phyloP scores from a whole-genome alignment of 2,329 filamentous ascomycete genomes.

The Cladobotryum protrusum region DNA sequence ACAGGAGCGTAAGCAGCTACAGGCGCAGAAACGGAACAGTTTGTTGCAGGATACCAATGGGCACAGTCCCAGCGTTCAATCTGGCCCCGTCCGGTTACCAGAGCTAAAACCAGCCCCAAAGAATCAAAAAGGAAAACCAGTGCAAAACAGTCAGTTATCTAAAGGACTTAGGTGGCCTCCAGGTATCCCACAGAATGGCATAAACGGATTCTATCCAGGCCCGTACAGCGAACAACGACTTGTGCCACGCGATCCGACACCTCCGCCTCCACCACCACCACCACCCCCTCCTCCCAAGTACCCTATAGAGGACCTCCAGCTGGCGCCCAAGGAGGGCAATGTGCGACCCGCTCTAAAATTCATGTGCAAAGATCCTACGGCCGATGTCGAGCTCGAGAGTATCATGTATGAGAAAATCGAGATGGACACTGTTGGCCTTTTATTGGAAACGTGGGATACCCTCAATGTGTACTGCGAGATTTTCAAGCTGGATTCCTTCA shows the following conservation, averaged over 20 bases:
- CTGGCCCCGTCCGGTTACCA: slow-evolving; percentile 54
- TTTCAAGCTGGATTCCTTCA: slow-evolving; percentile 92
- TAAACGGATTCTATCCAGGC: slow-evolving; percentile 43
- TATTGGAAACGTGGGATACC: slow-evolving; percentile 93
- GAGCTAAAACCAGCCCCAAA: slow-evolving; percentile 70
- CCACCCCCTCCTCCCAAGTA: slow-evolving; percentile 80
- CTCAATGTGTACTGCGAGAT: slow-evolving; percentile 97
- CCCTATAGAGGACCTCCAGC: slow-evolving; percentile 87
- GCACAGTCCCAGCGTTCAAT: slow-evolving; percentile 26
- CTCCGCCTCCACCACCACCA: slow-evolving; percentile 49
- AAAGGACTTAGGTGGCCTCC: slow-evolving; percentile 40
- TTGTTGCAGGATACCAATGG: slow-evolving; percentile 40
- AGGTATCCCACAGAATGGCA: slow-evolving; percentile 27
- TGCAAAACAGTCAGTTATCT: slow-evolving; percentile 24
- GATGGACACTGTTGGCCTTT: slow-evolving; percentile 77
- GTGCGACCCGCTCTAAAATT: slow-evolving; percentile 73
- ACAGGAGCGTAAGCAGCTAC: slow-evolving; percentile 66
- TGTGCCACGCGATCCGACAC: slow-evolving; percentile 31
- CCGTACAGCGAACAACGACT: slow-evolving; percentile 32
- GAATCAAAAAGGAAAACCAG: slow-evolving; percentile 55
- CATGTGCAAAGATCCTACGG: slow-evolving; percentile 59
- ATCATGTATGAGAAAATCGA: slow-evolving; percentile 47
- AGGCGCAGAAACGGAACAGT: slow-evolving; percentile 54
- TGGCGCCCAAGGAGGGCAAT: slow-evolving; percentile 60
- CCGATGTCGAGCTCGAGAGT: slow-evolving; percentile 36